Evolutionary conservation across 2,329 filamentous ascomycete species (phyloP).

Genomic region (Colletotrichum sp.): DNA sequence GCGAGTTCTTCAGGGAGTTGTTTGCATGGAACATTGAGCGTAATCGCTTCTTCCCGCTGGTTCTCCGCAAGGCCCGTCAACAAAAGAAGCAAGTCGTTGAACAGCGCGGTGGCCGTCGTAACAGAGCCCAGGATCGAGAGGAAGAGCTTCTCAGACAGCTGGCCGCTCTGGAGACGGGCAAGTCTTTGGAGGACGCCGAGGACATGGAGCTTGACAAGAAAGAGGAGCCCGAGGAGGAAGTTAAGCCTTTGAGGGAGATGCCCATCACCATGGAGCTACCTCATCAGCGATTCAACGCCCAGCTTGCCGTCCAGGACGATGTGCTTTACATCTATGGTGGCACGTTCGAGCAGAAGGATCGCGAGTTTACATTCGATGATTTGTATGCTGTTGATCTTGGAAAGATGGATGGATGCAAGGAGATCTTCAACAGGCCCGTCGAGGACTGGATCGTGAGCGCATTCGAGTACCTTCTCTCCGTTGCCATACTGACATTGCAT

Average conservation of each 20-base stretch:
- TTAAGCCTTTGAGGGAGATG: conserved; percentile 65
- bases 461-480: conserved; percentile 28
- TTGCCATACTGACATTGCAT: conserved; percentile 27
- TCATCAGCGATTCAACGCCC: conserved; percentile 88
- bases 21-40: conserved; percentile 95
- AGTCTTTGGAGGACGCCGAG: conserved; percentile 60
- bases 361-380: conserved; percentile 95
- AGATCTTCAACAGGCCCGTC: conserved; percentile 85
- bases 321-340: conserved; percentile 93
- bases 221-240: conserved; percentile 56
- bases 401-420: conserved; percentile 91
- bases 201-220: conserved; percentile 56
- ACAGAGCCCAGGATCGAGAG: conserved; percentile 87
- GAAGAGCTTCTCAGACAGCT: conserved; percentile 89
- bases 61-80: conserved; percentile 74
- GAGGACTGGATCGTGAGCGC: conserved; percentile 78
- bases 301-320: conserved; percentile 90
- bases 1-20: conserved; percentile 92
- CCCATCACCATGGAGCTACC: conserved; percentile 81
- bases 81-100: conserved; percentile 67
- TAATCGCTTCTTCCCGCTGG: conserved; percentile 90
- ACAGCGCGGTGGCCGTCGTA: conserved; percentile 66
- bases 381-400: conserved; percentile 92
- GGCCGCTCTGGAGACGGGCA: conserved; percentile 81
- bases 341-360: conserved; percentile 92